Evolutionary conservation across 2,329 filamentous ascomycete species (phyloP), one percentile per base, ranked within the genome.

Genomic region (Metarhizium album): DNA sequence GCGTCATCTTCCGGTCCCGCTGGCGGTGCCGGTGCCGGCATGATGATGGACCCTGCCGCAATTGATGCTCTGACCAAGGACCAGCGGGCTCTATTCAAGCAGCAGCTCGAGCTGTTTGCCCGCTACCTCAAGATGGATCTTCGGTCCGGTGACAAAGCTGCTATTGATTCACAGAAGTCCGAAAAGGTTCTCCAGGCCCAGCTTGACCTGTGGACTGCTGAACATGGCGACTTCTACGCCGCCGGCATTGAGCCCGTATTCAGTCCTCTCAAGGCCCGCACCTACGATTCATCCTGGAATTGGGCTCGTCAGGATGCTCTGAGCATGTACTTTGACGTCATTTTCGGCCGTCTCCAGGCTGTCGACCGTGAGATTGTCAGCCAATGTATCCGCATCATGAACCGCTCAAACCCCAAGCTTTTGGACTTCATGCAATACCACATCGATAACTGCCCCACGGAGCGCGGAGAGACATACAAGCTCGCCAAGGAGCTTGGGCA

Each of bases 401-500:
- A 96, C 75, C 87, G 93, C 55, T 95, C 93, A 33, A 98, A 97
- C 67, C 93, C 93, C 2, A 86, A 88, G 35, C 82, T 98, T 1
- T 80, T 98, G 52, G 91, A 98, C 60, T 98, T 96, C 71, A 98
- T 98, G 93, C 93, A 98, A 67, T 97, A 98, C 62, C 93, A 98
- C 73, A 98, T 98, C 63, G 93, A 98, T 63, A 93, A 97, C 74
- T 97, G 91, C 73, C 93, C 93, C 1, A 90, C 90, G 0, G 90
- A 98, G 64, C 86, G 91, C 47, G 93, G 93, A 53, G 93, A 98
- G 73, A 98, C 93, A 1, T 98, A 98, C 71, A 81, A 93, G 71
- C 83, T 98, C n/a, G 93, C 93, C 42, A 95, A 98, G 74, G 84
- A 93, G 69, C 85, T 98, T 23, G 91, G 89, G 35, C 78, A 87